A percentile compares a stretch with the other conserved stretches of the same genome.
Evolutionary conservation across 1,284 basidiomycete species (phyloP).

Genomic region (Xerocomus minutiporus): DNA sequence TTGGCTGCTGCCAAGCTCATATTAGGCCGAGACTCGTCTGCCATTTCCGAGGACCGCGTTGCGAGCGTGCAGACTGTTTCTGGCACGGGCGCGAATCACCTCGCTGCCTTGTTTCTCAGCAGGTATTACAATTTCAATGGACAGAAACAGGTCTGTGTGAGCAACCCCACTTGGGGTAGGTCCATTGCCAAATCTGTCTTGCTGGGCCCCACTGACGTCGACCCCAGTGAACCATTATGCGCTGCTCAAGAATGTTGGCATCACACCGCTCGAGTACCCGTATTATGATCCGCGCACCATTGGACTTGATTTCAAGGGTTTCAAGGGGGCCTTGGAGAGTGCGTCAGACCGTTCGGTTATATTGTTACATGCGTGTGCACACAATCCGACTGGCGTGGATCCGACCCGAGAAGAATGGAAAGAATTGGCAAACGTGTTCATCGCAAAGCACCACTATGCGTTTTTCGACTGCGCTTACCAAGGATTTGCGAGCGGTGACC

Average conservation of each 20-base stretch:
- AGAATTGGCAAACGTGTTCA: conserved; percentile 71
- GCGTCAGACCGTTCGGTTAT: conserved; percentile 80
- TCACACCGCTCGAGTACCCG: conserved; percentile 77
- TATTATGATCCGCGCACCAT: conserved; percentile 92
- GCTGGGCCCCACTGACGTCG: conserved; percentile 1
- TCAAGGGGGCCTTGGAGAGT: conserved; percentile 60
- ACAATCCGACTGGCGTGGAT: conserved; percentile 96
- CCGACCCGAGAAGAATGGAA: conserved; percentile 89
- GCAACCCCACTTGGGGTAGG: conserved; percentile 82
- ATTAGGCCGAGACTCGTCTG: conserved; percentile 70
- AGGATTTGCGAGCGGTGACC: conserved; percentile 84
- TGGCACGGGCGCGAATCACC: conserved; percentile 92
- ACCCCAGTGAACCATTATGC: conserved; percentile 81
- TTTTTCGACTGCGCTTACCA: conserved; percentile 98
- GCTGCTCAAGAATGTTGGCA: conserved; percentile 82
- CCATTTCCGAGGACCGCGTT: conserved; percentile 67
- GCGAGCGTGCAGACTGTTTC: conserved; percentile 89
- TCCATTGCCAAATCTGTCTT: conserved; percentile 1
- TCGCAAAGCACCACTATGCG: conserved; percentile 76
- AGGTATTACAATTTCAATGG: conserved; percentile 77
- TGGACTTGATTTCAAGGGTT: conserved; percentile 77
- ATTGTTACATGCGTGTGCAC: conserved; percentile 90
- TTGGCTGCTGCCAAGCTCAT: conserved; percentile 78
- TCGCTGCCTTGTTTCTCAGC: conserved; percentile 85
- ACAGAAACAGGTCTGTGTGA: conserved; percentile 71